These are phyloP conservation scores for Tuber melanosporum DNA, from an alignment of 495 filamentous ascomycete genomes.

Conservation along the genomic window DNA sequence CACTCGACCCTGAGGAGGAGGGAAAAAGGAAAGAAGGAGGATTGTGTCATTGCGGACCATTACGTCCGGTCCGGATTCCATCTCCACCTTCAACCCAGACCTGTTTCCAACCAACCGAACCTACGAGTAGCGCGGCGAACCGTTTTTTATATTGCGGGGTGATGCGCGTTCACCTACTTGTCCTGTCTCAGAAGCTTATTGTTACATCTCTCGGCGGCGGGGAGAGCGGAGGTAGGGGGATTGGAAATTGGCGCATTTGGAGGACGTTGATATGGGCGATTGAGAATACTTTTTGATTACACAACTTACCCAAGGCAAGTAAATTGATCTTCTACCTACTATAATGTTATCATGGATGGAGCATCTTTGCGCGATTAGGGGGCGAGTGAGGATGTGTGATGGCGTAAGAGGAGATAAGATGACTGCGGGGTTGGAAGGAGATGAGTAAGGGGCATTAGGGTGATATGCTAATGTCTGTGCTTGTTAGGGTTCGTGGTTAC, in stretches of 20 bases:
- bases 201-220: neutral
- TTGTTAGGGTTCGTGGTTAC: neutral
- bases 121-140: neutral
- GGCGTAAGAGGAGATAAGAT: neutral
- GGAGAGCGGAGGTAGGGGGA: neutral
- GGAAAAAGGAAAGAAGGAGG: neutral
- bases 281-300: slow-evolving; percentile 1
- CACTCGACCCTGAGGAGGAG: neutral
- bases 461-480: neutral
- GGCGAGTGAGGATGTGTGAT: neutral
- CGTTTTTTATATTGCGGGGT: neutral
- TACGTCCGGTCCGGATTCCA: neutral
- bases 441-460: neutral
- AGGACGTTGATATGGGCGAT: neutral
- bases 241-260: neutral
- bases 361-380: neutral
- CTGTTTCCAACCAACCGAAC: slow-evolving; percentile 5
- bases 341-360: neutral
- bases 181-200: neutral
- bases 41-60: slow-evolving; percentile 1
- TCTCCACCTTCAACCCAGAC: neutral
- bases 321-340: neutral
- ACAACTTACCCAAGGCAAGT: neutral
- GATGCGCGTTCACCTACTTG: neutral
- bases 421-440: neutral